These are phyloP conservation scores for Chlorella variabilis DNA, from an alignment of 163 green algal genomes.

Conservation along the genomic window DNA sequence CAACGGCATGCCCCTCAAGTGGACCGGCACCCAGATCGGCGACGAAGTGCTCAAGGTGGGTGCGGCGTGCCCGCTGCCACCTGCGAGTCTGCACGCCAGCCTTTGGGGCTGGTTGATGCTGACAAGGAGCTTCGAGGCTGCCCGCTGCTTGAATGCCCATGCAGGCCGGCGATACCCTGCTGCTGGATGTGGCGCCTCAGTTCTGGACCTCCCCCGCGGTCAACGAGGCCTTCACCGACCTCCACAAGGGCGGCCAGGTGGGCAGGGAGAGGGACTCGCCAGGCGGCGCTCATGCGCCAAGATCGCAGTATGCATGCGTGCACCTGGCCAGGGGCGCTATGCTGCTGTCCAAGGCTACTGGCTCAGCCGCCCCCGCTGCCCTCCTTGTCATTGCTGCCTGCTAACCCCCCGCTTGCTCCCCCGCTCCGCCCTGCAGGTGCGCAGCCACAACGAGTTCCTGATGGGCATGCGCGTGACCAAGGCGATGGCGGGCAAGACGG, in stretches of 20 bases:
- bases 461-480: slow-evolving; percentile 53
- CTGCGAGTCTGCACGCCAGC: too few relatives aligned
- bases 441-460: slow-evolving; percentile 61
- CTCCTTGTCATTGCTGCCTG: too few relatives aligned
- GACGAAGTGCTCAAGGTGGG: slow-evolving; percentile 59
- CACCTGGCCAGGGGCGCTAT: too few relatives aligned
- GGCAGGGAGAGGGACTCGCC: background rate
- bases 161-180: slow-evolving; percentile 52
- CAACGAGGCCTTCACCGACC: slow-evolving; percentile 46
- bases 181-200: slow-evolving; percentile 48
- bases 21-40: slow-evolving; percentile 49
- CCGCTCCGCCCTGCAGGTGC: background rate
- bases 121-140: too few relatives aligned
- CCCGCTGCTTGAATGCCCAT: too few relatives aligned
- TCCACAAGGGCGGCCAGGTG: slow-evolving; percentile 49
- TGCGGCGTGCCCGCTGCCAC: too few relatives aligned
- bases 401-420: too few relatives aligned
- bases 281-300: too few relatives aligned
- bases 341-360: too few relatives aligned
- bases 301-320: too few relatives aligned
- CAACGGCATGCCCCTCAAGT: slow-evolving; percentile 44
- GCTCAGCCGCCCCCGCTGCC: too few relatives aligned
- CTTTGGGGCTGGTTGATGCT: too few relatives aligned
- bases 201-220: slow-evolving; percentile 50
- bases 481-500: slow-evolving; percentile 58